Evolutionary conservation across 768 basidiomycete species (phyloP), one percentile per base, ranked within the genome.

Genomic region (Podaxis sp.): DNA sequence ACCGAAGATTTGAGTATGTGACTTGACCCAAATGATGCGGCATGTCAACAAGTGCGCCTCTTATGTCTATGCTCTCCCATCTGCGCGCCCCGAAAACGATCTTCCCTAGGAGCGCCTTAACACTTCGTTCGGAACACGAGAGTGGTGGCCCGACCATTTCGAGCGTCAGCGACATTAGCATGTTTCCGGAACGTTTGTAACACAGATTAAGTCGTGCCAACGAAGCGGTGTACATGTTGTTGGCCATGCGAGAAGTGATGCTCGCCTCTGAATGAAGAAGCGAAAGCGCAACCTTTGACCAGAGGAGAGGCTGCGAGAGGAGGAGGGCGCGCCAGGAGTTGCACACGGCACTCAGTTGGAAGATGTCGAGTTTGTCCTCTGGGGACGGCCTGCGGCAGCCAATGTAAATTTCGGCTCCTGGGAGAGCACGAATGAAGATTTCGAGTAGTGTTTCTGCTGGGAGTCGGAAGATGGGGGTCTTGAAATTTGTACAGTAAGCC

Each of bases 301-400:
- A 55, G n/a, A 55, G 37, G 12, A 55, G 53, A 15, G 53, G 53
- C 20, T 55, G 53, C n/a, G 37, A 55, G 11, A 55, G 53, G 36
- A 55, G 30, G 10, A 38, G 53, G 37, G 10, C 38, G 53, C 53
- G 53, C 53, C 53, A 55, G 2, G 53, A 55, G 28, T 36, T 38
- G 53, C 53, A 55, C 7, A 55, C 33, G 12, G 53, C 13, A 28
- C 53, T 38, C n/a, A 55, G 22, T 55, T 38, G 53, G 33, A 55
- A 55, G 33, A 38, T 22, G n/a, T 20, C 36, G 36, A 37, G 53
- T 12, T 28, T 37, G 15, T 22, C 13, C 17, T 33, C 36, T n/a
- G 17, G n/a, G 10, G n/a, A 22, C 5, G 20, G 17, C 4, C 15
- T 20, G 17, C 20, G 53, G 22, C 53, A 55, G 36, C 53, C 36